Evolutionary conservation across 1,139 yeast species (phyloP).

Genomic region (Debaryomyces fabryi): DNA sequence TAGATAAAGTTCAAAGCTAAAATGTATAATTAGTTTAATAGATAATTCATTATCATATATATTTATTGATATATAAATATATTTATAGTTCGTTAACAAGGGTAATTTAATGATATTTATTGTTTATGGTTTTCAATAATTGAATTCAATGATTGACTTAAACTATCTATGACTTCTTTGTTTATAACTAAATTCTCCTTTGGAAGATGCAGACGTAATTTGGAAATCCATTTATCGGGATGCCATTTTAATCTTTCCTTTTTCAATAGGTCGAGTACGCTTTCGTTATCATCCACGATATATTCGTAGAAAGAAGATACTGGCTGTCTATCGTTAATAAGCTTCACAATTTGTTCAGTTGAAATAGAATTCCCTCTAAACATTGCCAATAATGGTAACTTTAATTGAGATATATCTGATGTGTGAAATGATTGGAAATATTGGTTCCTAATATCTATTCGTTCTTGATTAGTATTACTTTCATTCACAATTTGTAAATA

Average conservation of each 20-base stretch:
- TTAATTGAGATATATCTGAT: constrained; percentile 3
- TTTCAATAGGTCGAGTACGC: constrained; percentile 35
- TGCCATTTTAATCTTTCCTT: constrained; percentile 67
- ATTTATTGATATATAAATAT: constrained; percentile 4
- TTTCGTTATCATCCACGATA: constrained; percentile 19
- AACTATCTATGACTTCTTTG: constrained; percentile 29
- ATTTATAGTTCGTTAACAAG: constrained; percentile 2
- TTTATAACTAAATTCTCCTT: constrained; percentile 17
- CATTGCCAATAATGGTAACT: constrained; percentile 25
- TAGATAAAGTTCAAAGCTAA: constrained; percentile 6
- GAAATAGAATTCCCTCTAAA: constrained; percentile 13
- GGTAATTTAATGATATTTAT: constrained; percentile 9
- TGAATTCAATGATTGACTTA: constrained; percentile 36
- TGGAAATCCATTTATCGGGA: constrained; percentile 58
- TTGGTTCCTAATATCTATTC: constrained; percentile 11
- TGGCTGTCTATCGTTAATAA: constrained; percentile 25
- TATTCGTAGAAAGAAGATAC: constrained; percentile 30
- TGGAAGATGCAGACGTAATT: constrained; percentile 11
- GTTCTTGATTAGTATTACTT: neutral
- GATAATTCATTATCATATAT: constrained; percentile 6
- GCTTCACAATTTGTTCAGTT: constrained; percentile 20
- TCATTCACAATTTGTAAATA: constrained; percentile 22
- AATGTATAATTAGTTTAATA: constrained; percentile 11
- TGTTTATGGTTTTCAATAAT: constrained; percentile 20
- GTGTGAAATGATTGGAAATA: constrained; percentile 17